phyloP scores from a whole-genome alignment of 352 stramenopile genomes.

The Ophiocytium majus region DNA sequence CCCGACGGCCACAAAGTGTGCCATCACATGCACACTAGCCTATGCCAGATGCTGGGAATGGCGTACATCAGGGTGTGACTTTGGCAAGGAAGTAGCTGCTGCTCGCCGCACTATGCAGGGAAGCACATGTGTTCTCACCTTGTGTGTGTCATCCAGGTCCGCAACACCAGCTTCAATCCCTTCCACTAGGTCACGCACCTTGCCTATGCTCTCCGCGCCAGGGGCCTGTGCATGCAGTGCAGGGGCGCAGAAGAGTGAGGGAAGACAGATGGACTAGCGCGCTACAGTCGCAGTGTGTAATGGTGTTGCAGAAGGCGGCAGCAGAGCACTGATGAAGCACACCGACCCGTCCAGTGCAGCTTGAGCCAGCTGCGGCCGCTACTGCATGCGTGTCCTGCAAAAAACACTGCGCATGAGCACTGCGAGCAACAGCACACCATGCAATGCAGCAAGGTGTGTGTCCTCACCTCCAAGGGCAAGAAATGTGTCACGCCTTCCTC shows the following conservation, averaged over 20 bases:
- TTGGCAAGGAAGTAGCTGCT: background rate
- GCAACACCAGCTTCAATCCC: background rate
- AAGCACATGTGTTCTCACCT: background rate
- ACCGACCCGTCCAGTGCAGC: background rate
- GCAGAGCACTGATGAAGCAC: background rate
- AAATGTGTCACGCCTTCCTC: background rate
- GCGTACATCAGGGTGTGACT: too few relatives aligned
- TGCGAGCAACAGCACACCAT: background rate
- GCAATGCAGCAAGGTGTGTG: background rate
- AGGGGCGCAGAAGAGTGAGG: background rate
- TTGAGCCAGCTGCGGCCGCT: background rate
- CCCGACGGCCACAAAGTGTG: background rate
- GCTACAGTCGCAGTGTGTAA: background rate
- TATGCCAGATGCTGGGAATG: too few relatives aligned
- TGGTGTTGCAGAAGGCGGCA: background rate
- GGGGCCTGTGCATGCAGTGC: background rate
- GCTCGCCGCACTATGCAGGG: background rate
- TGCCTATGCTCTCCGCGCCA: background rate
- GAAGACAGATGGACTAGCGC: background rate
- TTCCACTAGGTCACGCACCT: background rate
- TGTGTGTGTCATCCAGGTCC: background rate
- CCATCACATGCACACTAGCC: background rate
- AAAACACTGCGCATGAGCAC: background rate
- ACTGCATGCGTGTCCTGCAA: background rate
- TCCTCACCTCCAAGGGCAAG: background rate